These are phyloP conservation scores for Annulohypoxylon nitens DNA, from an alignment of 495 filamentous ascomycete species.

Conservation along the genomic window DNA sequence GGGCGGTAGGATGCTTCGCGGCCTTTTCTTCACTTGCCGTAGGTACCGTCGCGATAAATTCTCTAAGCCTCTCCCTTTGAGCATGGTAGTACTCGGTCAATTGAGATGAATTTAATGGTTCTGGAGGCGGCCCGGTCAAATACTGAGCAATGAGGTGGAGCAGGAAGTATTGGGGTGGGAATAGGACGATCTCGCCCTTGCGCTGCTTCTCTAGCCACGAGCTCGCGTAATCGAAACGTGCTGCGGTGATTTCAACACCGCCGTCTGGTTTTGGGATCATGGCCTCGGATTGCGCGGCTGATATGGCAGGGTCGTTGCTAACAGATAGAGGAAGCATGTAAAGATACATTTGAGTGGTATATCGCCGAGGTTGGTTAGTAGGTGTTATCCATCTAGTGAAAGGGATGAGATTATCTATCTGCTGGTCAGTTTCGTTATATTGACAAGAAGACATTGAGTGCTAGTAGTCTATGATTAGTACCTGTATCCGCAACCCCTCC, in stretches of 20 bases:
- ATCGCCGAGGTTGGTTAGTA: conserved; percentile 74
- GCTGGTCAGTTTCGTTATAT: conserved; percentile 4
- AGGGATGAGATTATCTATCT: conserved; percentile 73
- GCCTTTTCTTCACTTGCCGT: conserved; percentile 41
- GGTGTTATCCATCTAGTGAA: conserved; percentile 96
- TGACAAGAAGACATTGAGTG: too few species aligned
- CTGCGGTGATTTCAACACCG: conserved; percentile 85
- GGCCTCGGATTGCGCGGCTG: conserved; percentile 50
- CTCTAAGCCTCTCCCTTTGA: conserved; percentile 68
- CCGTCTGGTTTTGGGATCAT: conserved; percentile 78
- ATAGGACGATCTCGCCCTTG: conserved; percentile 79
- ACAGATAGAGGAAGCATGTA: conserved; percentile 84
- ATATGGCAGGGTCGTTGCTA: conserved; percentile 52
- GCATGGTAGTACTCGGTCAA: conserved; percentile 61
- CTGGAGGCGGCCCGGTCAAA: conserved; percentile 60
- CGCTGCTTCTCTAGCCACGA: conserved; percentile 76
- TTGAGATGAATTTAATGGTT: conserved; percentile 36
- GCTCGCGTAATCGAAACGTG: conserved; percentile 76
- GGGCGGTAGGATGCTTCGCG: conserved; percentile 52
- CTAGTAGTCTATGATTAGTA: conserved; percentile 48
- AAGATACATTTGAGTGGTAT: conserved; percentile 95
- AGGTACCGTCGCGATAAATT: conserved; percentile 66
- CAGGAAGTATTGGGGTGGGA: conserved; percentile 90
- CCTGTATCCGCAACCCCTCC: conserved; percentile 75
- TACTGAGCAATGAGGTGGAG: conserved; percentile 74